Evolutionary conservation across 257 asterid species (phyloP).

Genomic region (Osmanthus fragrans): DNA sequence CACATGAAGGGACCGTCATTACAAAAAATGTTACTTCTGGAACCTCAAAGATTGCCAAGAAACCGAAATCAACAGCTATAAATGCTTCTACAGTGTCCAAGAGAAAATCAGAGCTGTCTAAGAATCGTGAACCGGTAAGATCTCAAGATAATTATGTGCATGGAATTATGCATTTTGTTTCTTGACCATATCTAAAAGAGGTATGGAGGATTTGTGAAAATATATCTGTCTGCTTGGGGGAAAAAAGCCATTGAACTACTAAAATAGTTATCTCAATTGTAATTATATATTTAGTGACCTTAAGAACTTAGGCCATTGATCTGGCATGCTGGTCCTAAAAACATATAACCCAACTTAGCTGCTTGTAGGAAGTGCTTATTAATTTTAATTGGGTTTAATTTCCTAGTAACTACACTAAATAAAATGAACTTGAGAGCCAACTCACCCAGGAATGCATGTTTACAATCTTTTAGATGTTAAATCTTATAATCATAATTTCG

Average conservation of each 20-base stretch:
- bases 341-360: background rate
- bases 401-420: background rate
- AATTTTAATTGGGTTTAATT: background rate
- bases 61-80: conserved; percentile 36
- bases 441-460: background rate
- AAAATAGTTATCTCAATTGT: background rate
- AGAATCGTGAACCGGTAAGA: conserved; percentile 64
- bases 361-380: background rate
- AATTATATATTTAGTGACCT: background rate
- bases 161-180: background rate
- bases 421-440: background rate
- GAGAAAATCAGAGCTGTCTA: conserved; percentile 51
- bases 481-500: background rate
- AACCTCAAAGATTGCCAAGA: conserved; percentile 32
- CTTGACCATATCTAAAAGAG: background rate
- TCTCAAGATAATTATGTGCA: conserved; percentile 14
- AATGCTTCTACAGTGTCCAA: conserved; percentile 50
- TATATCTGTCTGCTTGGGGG: background rate
- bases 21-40: conserved; percentile 61
- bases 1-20: conserved; percentile 44
- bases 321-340: background rate
- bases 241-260: background rate
- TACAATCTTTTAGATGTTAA: background rate
- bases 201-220: background rate
- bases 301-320: background rate